Evolutionary conservation across 1,284 basidiomycete genomes (phyloP).

Genomic region (Ustilago vetiveriae): DNA sequence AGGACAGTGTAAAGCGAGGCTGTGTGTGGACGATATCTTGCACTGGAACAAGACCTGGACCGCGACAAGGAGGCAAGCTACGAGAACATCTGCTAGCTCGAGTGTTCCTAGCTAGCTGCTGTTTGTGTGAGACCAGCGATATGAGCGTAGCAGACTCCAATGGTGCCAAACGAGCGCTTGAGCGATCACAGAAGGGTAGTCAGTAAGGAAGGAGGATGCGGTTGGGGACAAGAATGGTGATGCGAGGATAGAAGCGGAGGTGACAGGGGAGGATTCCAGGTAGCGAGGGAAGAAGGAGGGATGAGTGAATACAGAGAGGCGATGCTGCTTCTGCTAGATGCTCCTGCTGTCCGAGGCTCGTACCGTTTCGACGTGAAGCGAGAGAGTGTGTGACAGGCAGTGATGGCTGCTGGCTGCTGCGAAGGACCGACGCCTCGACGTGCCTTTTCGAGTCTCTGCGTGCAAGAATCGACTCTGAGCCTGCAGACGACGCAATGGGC

Average conservation of each 20-base stretch:
- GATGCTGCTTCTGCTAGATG: neutral
- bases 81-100: conserved; percentile 4
- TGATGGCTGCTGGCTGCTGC: conserved; percentile 1
- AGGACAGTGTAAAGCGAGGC: neutral
- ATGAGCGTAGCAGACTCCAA: neutral
- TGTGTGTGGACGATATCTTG: conserved; percentile 1
- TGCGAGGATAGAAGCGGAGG: too few relatives aligned
- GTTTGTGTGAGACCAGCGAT: neutral
- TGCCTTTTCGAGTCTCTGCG: neutral
- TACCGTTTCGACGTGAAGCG: conserved; percentile 3
- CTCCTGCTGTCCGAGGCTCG: neutral
- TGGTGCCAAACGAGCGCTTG: neutral
- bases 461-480: neutral
- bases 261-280: too few relatives aligned
- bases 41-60: conserved; percentile 6
- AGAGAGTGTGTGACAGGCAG: neutral
- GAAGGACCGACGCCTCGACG: conserved; percentile 10
- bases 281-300: neutral
- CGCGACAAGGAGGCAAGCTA: conserved; percentile 3
- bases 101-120: neutral
- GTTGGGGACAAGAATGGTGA: neutral
- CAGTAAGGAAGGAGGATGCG: neutral
- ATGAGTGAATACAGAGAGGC: conserved; percentile 1
- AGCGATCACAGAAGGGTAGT: neutral
- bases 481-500: neutral